Base-by-base conservation (phyloP, 1,139 yeast genomes). In the Saccharomyces hybrid region DNA sequence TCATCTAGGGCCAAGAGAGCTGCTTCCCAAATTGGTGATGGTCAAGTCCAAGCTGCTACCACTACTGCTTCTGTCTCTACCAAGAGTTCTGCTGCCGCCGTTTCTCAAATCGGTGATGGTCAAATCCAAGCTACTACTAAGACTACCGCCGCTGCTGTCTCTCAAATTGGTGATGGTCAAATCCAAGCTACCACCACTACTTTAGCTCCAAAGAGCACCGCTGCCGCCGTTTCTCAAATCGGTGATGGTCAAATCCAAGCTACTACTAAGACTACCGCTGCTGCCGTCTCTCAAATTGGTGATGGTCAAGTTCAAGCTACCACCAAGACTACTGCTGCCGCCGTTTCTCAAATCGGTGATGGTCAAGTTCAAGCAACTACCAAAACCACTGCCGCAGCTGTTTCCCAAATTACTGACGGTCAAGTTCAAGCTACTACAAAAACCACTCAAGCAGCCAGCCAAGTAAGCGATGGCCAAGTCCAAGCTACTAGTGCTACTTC, bases 261-360 rank as follows among this genome's bases (percentile, higher is more conserved):
- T 54, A 71, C 72, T 70, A 59, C 67, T 31, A 74, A 58, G 73
- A 59, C 72, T 46, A 62, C 72, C 51, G 62, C 65, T 54, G 68
- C 72, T 23, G 75, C 73, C 34, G 68, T 62, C 49, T 56, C 68
- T 26, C 74, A 70, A 58, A 68, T 70, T 50, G 60, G 62, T 49
- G 74, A 71, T 73, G 49, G 28, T 13, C 31, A 47, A 47, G 11
- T 25, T 13, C 49, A 46, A 47, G 32, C 48, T 25, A 34, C 72
- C 38, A 54, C 69, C 28, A 63, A 79, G 55, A 61, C 73, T 31
- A 61, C 74, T 44, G 57, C 71, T 7, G 57, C 64, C 14, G 56
- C 61, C 41, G 78, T 72, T 38, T 66, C 78, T 28, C 85, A 82
- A 70, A 78, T 80, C 54, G 72, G 75, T 58, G 83, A 80, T 52